These are phyloP conservation scores for Thalassiosira livingstoniorum DNA, from an alignment of 352 stramenopile genomes.

Conservation along the genomic window DNA sequence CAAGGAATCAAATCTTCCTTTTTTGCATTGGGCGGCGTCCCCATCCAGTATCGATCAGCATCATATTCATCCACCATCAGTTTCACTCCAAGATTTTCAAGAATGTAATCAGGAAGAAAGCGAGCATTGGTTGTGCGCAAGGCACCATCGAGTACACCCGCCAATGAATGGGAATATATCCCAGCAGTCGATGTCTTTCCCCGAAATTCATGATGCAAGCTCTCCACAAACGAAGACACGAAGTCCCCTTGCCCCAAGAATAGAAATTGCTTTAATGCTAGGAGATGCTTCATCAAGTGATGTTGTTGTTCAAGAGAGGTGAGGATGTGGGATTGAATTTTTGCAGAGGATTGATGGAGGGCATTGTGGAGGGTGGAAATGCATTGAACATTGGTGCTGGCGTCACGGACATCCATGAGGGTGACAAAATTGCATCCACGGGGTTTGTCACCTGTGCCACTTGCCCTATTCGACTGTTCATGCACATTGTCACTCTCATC, in stretches of 20 bases:
- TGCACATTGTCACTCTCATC: conserved; percentile 31
- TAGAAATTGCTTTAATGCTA: conserved; percentile 96
- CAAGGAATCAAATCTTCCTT: conserved; percentile 35
- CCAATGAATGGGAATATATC: conserved; percentile 95
- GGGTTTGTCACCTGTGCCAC: conserved; percentile 21
- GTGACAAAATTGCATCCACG: conserved; percentile 26
- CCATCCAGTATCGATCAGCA: conserved; percentile 61
- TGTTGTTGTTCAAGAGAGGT: conserved; percentile 91
- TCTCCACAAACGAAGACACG: conserved; percentile 96
- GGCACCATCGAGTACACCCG: conserved; percentile 93
- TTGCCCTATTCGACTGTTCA: conserved; percentile 9
- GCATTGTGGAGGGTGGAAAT: conserved; percentile 52
- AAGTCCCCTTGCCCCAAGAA: conserved; percentile 99
- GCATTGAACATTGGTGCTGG: conserved; percentile 28
- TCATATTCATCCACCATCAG: conserved; percentile 74
- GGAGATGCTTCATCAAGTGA: conserved; percentile 93
- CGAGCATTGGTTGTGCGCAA: conserved; percentile 96
- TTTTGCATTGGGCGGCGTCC: conserved; percentile 11
- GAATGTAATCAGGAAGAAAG: conserved; percentile 91
- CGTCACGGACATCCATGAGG: conserved; percentile 30
- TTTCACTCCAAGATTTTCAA: conserved; percentile 92
- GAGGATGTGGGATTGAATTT: conserved; percentile 87
- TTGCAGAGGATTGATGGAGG: conserved; percentile 42
- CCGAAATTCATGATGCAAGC: conserved; percentile 73
- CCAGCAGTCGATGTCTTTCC: conserved; percentile 78